Evolutionary conservation across 768 basidiomycete genomes (phyloP), one percentile per base, ranked within the genome.

Genomic region (Hygrophoropsis aurantiaca): DNA sequence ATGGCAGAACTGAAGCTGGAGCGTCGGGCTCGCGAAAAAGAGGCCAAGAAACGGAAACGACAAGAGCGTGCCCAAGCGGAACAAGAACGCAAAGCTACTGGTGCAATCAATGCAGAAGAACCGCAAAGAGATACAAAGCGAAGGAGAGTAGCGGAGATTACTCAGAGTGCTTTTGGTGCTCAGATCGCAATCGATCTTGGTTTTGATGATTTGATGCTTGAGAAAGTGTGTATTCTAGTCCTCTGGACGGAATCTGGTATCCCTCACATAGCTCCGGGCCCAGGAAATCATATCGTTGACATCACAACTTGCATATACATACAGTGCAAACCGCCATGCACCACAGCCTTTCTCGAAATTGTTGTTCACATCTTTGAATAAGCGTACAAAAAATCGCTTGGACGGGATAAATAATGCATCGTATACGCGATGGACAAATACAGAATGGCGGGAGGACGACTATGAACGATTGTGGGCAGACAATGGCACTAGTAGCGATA

Each of bases 201-300:
- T 8, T 97, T 97, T 64, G 94, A 98, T 62, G 81, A 94, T 36
- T 73, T 84, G 68, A 97, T 98, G 95, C 82, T 74, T 47, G 92
- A 95, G 52, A 91, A 94, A 73, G 94, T 94, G 65, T 55, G 84
- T 66, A 40, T 49, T 40, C 56, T 53, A 40, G 38, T 51, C 50
- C 42, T 21, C n/a, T 6, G 27, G 13, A 7, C 27, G 7, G 27
- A 7, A 6, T 30, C 49, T 47, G 47, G 52, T 43, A 41, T 47
- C 32, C 25, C 44, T 40, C 49, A 36, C 20, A 42, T 46, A 36
- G 52, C 56, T 41, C 56, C 44, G 39, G 44, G 42, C 33, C 35
- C 64, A 98, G 95, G 97, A 98, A 74, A 80, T 97, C 51, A 81
- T 74, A 55, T 97, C 94, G 4, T 78, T 99, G 58, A 82, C 81